Percentiles rank a stretch among this genome's conserved stretches.
These are phyloP conservation scores for Rheum nobile DNA, from an alignment of 148 eudicot species.

Conservation along the genomic window DNA sequence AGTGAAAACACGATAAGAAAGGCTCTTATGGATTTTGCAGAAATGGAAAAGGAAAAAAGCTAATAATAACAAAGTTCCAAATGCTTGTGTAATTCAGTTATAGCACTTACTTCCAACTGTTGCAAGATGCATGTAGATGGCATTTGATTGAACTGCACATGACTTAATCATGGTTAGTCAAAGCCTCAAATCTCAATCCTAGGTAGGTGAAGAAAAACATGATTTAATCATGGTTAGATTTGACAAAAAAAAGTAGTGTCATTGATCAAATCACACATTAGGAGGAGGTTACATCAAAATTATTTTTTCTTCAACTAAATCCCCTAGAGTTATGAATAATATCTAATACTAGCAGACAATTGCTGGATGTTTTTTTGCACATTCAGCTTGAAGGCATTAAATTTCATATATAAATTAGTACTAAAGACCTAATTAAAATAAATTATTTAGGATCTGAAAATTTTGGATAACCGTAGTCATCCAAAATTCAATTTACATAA, in stretches of 20 bases:
- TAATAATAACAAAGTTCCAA: not conserved
- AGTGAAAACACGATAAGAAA: not conserved
- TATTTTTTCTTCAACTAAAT: not conserved
- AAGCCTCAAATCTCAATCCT: not conserved
- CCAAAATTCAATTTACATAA: too few relatives aligned
- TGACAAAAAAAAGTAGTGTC: not conserved
- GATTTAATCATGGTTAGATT: too few relatives aligned
- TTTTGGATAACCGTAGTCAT: too few relatives aligned
- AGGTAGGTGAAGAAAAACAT: not conserved
- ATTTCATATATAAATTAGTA: too few relatives aligned
- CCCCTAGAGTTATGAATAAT: not conserved
- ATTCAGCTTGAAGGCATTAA: too few relatives aligned
- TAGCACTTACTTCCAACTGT: not conserved
- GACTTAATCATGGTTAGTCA: not conserved
- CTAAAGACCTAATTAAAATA: too few relatives aligned
- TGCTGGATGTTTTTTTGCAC: too few relatives aligned
- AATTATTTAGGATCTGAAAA: too few relatives aligned
- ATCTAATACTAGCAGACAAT: too few relatives aligned
- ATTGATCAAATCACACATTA: not conserved
- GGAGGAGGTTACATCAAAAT: not conserved
- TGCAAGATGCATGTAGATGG: not conserved
- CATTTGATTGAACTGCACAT: not conserved
- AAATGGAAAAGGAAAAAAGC: not conserved
- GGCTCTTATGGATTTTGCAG: not conserved
- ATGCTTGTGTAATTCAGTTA: not conserved